A percentile compares a stretch with the other conserved stretches of the same genome.
These are phyloP conservation scores for Phaeosphaeriaceae sp. DNA, from an alignment of 2,329 filamentous ascomycete species.

Conservation along the genomic window DNA sequence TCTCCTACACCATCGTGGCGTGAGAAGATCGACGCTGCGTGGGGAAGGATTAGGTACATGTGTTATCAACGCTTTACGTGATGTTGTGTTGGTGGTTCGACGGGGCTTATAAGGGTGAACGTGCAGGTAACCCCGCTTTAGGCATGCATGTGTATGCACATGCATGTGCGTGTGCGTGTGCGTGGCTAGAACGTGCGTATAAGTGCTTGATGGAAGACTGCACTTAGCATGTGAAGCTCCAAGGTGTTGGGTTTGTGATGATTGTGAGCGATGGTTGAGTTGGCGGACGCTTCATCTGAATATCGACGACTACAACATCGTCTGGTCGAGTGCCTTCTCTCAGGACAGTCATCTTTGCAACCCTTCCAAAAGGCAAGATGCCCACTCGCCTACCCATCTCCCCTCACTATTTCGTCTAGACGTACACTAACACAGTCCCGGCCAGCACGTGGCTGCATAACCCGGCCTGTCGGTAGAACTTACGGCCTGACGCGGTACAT, in stretches of 20 bases:
- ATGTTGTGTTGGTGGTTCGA: background rate
- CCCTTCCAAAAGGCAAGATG: background rate
- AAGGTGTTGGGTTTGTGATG: background rate
- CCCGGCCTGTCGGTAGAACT: background rate
- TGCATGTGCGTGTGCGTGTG: background rate
- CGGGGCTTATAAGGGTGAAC: background rate
- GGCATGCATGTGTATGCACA: background rate
- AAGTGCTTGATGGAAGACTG: background rate
- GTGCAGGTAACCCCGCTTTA: background rate
- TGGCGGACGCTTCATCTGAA: background rate
- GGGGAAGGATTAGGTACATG: background rate
- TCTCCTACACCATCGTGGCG: background rate
- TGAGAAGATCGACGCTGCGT: background rate
- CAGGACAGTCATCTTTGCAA: background rate
- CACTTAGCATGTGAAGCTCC: background rate
- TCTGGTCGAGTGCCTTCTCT: background rate
- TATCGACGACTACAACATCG: background rate
- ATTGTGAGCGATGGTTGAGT: background rate
- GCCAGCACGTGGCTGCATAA: background rate
- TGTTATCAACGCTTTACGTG: background rate
- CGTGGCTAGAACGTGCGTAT: background rate
- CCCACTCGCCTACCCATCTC: background rate
- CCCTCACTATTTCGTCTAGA: background rate
- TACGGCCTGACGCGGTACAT: background rate
- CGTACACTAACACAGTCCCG: background rate